These are phyloP conservation scores for Fomes fomentarius DNA, from an alignment of 1,284 basidiomycete genomes.

Conservation along the genomic window DNA sequence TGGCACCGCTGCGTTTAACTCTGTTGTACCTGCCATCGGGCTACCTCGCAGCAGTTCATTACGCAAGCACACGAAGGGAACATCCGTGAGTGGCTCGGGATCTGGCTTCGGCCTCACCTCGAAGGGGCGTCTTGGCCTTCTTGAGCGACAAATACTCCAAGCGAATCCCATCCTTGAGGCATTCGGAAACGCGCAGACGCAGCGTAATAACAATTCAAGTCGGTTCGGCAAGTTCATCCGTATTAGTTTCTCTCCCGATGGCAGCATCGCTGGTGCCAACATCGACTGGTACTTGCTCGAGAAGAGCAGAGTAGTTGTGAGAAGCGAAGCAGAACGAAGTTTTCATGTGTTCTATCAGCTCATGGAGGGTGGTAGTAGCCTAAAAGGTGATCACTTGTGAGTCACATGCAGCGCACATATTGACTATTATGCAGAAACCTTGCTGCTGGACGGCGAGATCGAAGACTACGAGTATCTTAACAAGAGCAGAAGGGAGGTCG, in stretches of 20 bases:
- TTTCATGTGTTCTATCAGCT: constrained; percentile 99
- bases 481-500: constrained; percentile 87
- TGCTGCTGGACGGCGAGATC: constrained; percentile 78
- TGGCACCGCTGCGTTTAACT: constrained; percentile 44
- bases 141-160: constrained; percentile 97
- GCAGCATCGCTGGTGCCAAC: constrained; percentile 96
- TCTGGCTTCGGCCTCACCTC: constrained; percentile 48
- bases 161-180: constrained; percentile 98
- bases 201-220: constrained; percentile 98
- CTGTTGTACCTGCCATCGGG: constrained; percentile 58
- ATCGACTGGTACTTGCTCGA: constrained; percentile 99
- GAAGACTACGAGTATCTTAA: constrained; percentile 93
- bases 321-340: constrained; percentile 87
- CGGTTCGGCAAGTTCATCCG: constrained; percentile 98
- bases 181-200: constrained; percentile 98
- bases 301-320: constrained; percentile 93
- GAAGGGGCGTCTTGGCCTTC: constrained; percentile 79
- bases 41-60: constrained; percentile 60
- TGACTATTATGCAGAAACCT: constrained; percentile 51
- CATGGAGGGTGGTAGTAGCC: constrained; percentile 62
- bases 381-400: constrained; percentile 60
- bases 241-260: constrained; percentile 93
- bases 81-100: constrained; percentile 45
- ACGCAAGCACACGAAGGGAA: constrained; percentile 39
- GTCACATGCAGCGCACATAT: background rate